phyloP scores from a whole-genome alignment of 2,329 filamentous ascomycete genomes.

The Clonostachys solani region DNA sequence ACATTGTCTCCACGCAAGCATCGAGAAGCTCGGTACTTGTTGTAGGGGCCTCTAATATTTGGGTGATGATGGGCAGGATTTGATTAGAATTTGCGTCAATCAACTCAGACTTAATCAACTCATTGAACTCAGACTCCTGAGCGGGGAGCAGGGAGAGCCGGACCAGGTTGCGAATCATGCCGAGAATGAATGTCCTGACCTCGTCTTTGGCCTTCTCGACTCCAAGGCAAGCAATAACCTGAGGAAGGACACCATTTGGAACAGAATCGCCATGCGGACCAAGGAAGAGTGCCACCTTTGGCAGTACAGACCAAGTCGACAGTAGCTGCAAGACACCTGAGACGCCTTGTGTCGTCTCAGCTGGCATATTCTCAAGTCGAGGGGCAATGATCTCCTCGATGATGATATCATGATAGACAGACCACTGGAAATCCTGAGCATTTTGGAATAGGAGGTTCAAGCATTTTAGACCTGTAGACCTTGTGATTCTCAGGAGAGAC shows the following conservation, averaged over 20 bases:
- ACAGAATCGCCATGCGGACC: constrained; percentile 27
- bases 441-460: constrained; percentile 74
- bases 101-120: constrained; percentile 50
- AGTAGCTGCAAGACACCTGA: constrained; percentile 81
- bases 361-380: constrained; percentile 71
- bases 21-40: constrained; percentile 73
- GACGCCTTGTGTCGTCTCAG: constrained; percentile 84
- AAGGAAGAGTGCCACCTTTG: constrained; percentile 65
- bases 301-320: constrained; percentile 71
- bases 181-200: constrained; percentile 78
- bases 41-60: constrained; percentile 56
- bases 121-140: constrained; percentile 50
- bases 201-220: constrained; percentile 76
- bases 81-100: constrained; percentile 52
- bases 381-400: constrained; percentile 73
- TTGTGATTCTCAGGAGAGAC: constrained; percentile 62
- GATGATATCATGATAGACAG: constrained; percentile 64
- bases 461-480: constrained; percentile 76
- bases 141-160: constrained; percentile 52
- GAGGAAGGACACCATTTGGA: constrained; percentile 61
- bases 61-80: constrained; percentile 63
- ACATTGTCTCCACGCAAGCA: constrained; percentile 72
- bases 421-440: constrained; percentile 68
- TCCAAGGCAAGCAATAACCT: constrained; percentile 68
- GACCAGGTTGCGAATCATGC: constrained; percentile 68